Conservation (phyloP, 1,284 basidiomycete genomes). For the Irpex rosettiformis region DNA sequence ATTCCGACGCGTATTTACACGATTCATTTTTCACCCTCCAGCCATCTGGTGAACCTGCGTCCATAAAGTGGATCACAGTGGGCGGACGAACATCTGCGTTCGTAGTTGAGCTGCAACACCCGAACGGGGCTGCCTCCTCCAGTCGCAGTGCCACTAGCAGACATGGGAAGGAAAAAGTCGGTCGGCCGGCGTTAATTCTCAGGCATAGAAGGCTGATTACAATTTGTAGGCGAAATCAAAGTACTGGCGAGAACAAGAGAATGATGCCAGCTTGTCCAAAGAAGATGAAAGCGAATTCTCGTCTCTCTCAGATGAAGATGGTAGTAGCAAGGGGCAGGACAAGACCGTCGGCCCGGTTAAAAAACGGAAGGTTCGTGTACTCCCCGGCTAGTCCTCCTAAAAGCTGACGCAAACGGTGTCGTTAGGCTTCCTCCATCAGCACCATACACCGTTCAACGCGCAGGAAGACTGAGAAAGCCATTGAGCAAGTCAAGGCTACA, state of each 20-base stretch:
- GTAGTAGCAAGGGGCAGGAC: neutral
- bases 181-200: neutral
- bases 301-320: neutral
- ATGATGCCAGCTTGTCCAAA: neutral
- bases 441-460: neutral
- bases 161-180: neutral
- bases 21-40: conserved; percentile 24
- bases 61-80: conserved; percentile 76
- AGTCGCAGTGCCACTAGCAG: neutral
- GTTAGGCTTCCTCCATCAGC: neutral
- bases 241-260: neutral
- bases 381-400: neutral
- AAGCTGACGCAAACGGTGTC: too few relatives aligned
- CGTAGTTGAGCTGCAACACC: conserved; percentile 63
- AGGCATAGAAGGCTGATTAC: neutral
- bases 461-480: neutral
- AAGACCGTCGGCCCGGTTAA: neutral
- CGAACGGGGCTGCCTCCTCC: conserved; percentile 20
- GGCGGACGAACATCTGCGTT: conserved; percentile 81
- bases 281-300: neutral
- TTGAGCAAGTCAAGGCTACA: neutral
- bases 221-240: neutral
- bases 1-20: neutral
- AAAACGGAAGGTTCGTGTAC: neutral
- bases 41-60: conserved; percentile 70